Conservation (phyloP, 139 green algal species). For the Coelastrella sp. region DNA sequence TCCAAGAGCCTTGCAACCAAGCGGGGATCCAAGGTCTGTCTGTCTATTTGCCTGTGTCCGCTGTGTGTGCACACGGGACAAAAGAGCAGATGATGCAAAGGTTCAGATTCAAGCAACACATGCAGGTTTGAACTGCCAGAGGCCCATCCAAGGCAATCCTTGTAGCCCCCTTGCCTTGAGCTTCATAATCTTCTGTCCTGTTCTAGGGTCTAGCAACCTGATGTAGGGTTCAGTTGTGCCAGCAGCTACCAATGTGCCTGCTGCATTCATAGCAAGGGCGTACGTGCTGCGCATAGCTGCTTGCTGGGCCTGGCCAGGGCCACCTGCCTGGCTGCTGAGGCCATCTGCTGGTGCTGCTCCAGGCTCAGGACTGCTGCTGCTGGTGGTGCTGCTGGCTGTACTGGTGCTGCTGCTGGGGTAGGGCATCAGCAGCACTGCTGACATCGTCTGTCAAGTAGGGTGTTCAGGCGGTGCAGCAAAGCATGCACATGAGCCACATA, state of each 20-base stretch:
- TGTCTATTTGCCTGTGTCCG: too few relatives aligned
- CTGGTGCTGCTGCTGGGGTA: slow-evolving; percentile 31
- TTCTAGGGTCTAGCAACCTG: slow-evolving; percentile 80
- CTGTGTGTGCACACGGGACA: too few relatives aligned
- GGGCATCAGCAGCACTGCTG: not conserved
- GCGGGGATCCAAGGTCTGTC: too few relatives aligned
- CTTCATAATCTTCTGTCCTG: slow-evolving; percentile 70
- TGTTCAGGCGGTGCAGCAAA: not conserved
- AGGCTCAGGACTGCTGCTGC: not conserved
- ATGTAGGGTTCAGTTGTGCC: slow-evolving; percentile 77
- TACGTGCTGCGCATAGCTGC: slow-evolving; percentile 82
- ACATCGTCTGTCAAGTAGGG: not conserved
- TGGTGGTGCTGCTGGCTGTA: slow-evolving; percentile 25
- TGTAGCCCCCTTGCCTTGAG: slow-evolving; percentile 53
- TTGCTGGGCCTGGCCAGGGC: not conserved
- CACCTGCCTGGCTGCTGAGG: not conserved
- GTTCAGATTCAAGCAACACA: not conserved
- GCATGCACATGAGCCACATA: too few relatives aligned
- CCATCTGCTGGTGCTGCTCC: not conserved
- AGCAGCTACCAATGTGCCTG: slow-evolving; percentile 75
- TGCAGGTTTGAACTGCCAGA: not conserved
- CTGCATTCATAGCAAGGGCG: slow-evolving; percentile 74
- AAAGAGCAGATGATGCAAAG: not conserved
- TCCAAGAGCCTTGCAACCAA: too few relatives aligned
- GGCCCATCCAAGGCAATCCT: not conserved